Evolutionary conservation across 306 rosid species (phyloP).

Genomic region (Medicago ruthenica): DNA sequence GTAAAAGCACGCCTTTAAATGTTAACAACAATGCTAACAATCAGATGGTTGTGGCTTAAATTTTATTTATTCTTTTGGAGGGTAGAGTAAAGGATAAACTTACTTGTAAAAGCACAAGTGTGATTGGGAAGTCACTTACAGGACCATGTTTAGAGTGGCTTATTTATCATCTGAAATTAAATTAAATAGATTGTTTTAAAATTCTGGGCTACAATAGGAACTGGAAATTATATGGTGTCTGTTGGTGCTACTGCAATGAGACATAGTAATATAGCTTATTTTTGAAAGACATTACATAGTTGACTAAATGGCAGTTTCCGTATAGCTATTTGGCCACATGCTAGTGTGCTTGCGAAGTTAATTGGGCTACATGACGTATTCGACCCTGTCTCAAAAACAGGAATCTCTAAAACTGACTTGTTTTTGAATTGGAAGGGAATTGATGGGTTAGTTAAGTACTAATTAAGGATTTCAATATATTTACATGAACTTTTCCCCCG

Average conservation of each 20-base stretch:
- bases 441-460: not conserved
- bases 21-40: not conserved
- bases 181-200: not conserved
- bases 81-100: not conserved
- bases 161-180: not conserved
- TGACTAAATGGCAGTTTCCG: not conserved
- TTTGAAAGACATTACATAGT: not conserved
- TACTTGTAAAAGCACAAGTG: not conserved
- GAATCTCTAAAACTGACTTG: not conserved
- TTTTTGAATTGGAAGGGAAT: conserved; percentile 6
- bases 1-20: not conserved
- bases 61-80: not conserved
- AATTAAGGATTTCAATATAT: conserved; percentile 1
- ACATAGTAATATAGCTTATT: not conserved
- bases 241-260: not conserved
- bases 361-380: not conserved
- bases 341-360: too few species aligned
- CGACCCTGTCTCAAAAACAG: not conserved
- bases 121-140: too few species aligned
- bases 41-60: not conserved
- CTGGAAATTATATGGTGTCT: not conserved
- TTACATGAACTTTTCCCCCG: not conserved
- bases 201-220: not conserved
- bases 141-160: too few species aligned
- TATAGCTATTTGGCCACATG: not conserved